These are phyloP conservation scores for Candida gorgasii DNA, from an alignment of 805 yeast species.

Conservation along the genomic window DNA sequence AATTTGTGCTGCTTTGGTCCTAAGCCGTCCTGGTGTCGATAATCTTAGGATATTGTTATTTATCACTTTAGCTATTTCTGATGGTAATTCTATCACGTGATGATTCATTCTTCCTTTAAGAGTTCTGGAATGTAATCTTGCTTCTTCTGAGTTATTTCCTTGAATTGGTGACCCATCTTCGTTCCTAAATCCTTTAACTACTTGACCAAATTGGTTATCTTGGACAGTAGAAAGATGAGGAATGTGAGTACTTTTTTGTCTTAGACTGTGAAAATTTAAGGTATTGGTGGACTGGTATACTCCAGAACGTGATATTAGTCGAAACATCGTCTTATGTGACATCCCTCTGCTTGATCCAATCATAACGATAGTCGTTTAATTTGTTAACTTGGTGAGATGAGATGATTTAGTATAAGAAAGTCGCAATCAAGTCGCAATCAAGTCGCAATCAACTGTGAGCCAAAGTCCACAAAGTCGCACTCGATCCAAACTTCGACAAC, in stretches of 20 bases:
- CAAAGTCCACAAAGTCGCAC: too few relatives aligned
- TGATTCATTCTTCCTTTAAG: slow-evolving; percentile 55
- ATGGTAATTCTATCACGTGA: slow-evolving; percentile 56
- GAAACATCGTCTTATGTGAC: too few relatives aligned
- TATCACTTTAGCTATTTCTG: slow-evolving; percentile 55
- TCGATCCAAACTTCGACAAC: not conserved
- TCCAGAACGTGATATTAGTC: too few relatives aligned
- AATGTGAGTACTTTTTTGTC: not conserved
- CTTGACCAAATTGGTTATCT: slow-evolving; percentile 4
- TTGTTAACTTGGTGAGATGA: too few relatives aligned
- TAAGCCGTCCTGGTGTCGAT: slow-evolving; percentile 63
- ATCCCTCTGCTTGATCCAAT: too few relatives aligned
- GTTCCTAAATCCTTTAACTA: slow-evolving; percentile 26
- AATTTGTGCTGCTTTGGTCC: slow-evolving; percentile 60
- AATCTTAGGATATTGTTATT: slow-evolving; percentile 60
- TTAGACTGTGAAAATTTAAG: not conserved
- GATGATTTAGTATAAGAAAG: too few relatives aligned
- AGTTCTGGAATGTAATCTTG: slow-evolving; percentile 61
- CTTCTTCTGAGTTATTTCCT: slow-evolving; percentile 49
- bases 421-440: too few relatives aligned
- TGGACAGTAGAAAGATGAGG: not conserved
- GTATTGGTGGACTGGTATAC: too few relatives aligned
- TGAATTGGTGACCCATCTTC: slow-evolving; percentile 41
- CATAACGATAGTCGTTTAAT: too few relatives aligned
- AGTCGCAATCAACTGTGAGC: too few relatives aligned